Evolutionary conservation across 2,329 filamentous ascomycete genomes (phyloP), one percentile per base, ranked within the genome.

Genomic region (Ceratocystis alfenasii): DNA sequence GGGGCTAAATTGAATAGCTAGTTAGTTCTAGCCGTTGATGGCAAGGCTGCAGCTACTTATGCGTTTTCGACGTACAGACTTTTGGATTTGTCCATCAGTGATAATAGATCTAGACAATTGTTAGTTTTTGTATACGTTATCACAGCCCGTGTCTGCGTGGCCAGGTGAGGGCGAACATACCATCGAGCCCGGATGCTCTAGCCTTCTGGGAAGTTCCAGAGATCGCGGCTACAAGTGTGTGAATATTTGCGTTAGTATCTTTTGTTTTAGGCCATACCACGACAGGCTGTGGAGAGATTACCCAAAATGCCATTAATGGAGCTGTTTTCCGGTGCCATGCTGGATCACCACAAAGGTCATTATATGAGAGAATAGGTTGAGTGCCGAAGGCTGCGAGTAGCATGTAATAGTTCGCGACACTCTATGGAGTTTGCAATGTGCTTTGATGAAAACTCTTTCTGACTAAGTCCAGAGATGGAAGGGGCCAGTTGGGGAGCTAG

Each of bases 111-210:
- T 77, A 44, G 20, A 8, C 3, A 7, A 1, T 8, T 15, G 41
- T 48, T 33, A 15, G 45, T n/a, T 15, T 20, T 10, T 46, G 28
- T 3, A 44, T 67, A 15, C 44, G 12, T 25, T 50, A 44, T 25
- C 45, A 12, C 12, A n/a, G n/a, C 25, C 36, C 33, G 55, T 36
- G 5, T 59, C 55, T 7, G 8, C n/a, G 55, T 28, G 55, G 33
- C 55, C 28, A 59, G 25, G 28, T 20, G 55, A 7, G 4, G 15
- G 6, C 30, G 2, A 46, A 61, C 73, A 63, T 70, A 78, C 77
- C 76, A 69, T 78, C 76, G 1, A 79, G 69, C 10, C 76, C 77
- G 44, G 74, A 73, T 33, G 76, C 74, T 36, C 77, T 75, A 57
- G 76, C 73, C 69, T 74, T 78, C 53, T 75, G 28, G 33, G 72